Evolutionary conservation across 1,284 basidiomycete species (phyloP), one percentile per base, ranked within the genome.

Genomic region (Erythrobasidium hasegawianum): DNA sequence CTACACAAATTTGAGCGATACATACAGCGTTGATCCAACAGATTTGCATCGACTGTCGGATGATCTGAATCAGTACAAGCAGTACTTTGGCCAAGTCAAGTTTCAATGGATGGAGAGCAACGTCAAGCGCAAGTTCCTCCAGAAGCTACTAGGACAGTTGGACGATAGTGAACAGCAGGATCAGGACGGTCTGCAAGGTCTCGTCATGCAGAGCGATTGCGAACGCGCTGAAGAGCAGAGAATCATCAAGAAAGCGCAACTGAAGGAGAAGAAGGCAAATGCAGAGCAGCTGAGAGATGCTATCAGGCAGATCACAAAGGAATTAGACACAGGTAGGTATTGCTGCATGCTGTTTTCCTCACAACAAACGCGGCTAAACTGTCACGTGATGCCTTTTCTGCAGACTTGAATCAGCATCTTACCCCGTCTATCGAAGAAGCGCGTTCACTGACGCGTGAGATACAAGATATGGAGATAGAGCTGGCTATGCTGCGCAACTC

Each of bases 381-480:
- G 33, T 33, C 40, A 5, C 29, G 22, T 41, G n/a, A n/a, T n/a
- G n/a, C n/a, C n/a, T n/a, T n/a, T n/a, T n/a, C n/a, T n/a, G 22
- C 47, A 65, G 62, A 50, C 18, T 45, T 65, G 8, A 65, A 65
- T 27, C 62, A 65, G 24, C 55, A 58, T 14, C 56, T 67, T 18
- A 41, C 49, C 10, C 65, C 65, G 11, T 40, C 52, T 16, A 57
- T 67, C n/a, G 65, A 67, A 11, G 58, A 60, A 45, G 65, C 65
- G 14, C 57, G 57, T n/a, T 24, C 52, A 26, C 41, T 67, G 40
- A 60, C 65, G n/a, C 33, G 65, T 20, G 40, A 43, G 16, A 57
- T 67, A 43, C 65, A 59, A 20, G 65, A 59, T 43, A 56, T 67
- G 65, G 65, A 67, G 22, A 26, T 61, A 10, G 65, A 67, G 43